Base-by-base conservation (phyloP, 2,329 filamentous ascomycete genomes). In the Fonsecaea nubica region DNA sequence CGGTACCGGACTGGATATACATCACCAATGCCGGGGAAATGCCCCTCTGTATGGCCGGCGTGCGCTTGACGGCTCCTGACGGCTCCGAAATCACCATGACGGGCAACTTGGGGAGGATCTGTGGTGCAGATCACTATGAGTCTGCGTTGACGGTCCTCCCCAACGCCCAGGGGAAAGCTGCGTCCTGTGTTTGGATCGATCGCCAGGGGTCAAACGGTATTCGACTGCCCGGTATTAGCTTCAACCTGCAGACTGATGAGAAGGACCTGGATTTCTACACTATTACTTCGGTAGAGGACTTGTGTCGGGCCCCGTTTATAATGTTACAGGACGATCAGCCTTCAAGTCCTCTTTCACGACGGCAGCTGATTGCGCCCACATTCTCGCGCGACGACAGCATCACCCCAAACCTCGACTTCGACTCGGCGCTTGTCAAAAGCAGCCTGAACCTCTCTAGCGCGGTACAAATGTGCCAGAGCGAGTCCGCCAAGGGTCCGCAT, bases 101-200 rank as follows among this genome's bases (percentile, higher is more conserved):
- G 12, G 57, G 57, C 38, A 48, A 59, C 30, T 36, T 59, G 57
- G 57, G 36, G 30, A 48, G 40, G 10, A 18, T 59, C 38, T 59
- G 57, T 42, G 25, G 40, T 35, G 57, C 40, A 12, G 57, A 59
- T 32, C 21, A 42, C 36, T 59, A 59, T 12, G 57, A 40, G 18
- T 59, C 57, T 12, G 30, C 36, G 10, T 13, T 48, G n/a, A 18
- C 18, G 18, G 57, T 59, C 57, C 25, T 59, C 4, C 18, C 57
- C 10, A 48, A 42, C 30, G 53, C 15, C 15, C 30, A 55, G 21
- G 35, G 18, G 15, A 55, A 33, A 21, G 9, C 36, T 4, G 30
- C 36, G 36, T 21, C 57, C 30, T 59, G 57, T 18, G 40, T 59
- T 15, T 59, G 57, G 57, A 30, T 59, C 30, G 57, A 59, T 40